Base-by-base conservation (phyloP, 208 protist species). In the Leptomonas pyrrhocoris region DNA sequence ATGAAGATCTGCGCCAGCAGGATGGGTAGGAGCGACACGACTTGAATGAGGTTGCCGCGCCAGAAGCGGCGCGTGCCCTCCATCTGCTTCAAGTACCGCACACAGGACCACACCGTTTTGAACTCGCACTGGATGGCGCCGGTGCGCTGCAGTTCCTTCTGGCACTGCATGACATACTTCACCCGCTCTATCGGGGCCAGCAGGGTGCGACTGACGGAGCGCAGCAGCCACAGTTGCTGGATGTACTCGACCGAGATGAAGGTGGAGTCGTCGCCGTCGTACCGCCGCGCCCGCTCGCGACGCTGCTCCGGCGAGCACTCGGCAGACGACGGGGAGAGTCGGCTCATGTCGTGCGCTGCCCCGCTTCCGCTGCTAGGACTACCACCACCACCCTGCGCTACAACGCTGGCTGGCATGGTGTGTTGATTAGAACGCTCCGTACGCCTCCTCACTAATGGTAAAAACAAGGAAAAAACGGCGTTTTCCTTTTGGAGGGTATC, bases 31-130 rank as follows among this genome's bases (percentile, higher is more conserved):
- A 93, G 36, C 2, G 86, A 86, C 27, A 83, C 74, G 12, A 94
- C 83, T 57, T 95, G 87, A 46, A 95, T 85, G 11, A 89, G 36
- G 68, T 95, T 95, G 28, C 90, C 90, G 34, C 90, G 87, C 84
- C 85, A 94, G 46, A 95, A 94, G 68, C 84, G 82, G 18, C 61
- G 61, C 18, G 48, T 48, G 7, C 90, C 90, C 63, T 95, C 88
- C 38, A 85, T 50, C 36, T 77, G 50, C 23, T 45, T 65, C 28
- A 96, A 43, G 65, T 93, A 85, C 0, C 81, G 77, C 21, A 79
- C 65, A 38, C 86, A 92, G 12, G 74, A 77, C 80, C 78, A 83
- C 8, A 88, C 73, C 6, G 69, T 86, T n/a, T 74, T 64, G 67
- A 92, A 89, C 25, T 81, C 72, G 45, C 73, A 70, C 15, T 75